A percentile compares a stretch with the other conserved stretches of the same genome.
Conservation (phyloP, 352 stramenopile species). For the Phytophthora citricola region DNA sequence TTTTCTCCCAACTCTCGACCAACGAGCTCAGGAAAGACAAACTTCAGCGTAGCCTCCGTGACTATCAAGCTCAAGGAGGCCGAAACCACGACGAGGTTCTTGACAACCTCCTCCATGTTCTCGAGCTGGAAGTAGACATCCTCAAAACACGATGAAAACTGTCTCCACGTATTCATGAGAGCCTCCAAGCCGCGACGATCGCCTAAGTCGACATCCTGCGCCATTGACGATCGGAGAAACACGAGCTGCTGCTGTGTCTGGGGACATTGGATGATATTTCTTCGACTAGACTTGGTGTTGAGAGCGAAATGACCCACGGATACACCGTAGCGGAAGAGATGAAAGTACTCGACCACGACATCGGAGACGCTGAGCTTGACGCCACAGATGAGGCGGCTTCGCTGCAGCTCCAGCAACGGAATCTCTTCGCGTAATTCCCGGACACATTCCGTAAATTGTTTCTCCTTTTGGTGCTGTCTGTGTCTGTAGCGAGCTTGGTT, state of each 20-base stretch:
- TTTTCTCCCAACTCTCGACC: neutral
- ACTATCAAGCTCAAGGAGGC: neutral
- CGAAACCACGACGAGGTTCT: slow-evolving; percentile 10
- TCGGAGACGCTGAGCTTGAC: neutral
- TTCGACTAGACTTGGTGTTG: neutral
- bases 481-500: slow-evolving; percentile 1
- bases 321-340: neutral
- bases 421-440: neutral
- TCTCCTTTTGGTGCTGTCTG: neutral
- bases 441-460: neutral
- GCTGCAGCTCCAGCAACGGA: neutral
- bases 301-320: neutral
- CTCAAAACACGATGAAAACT: slow-evolving; percentile 22
- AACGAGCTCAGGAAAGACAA: neutral
- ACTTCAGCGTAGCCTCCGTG: neutral
- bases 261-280: neutral
- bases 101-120: neutral
- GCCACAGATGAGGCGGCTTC: neutral
- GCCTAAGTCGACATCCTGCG: slow-evolving; percentile 18
- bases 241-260: slow-evolving; percentile 16
- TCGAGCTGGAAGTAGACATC: slow-evolving; percentile 23
- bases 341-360: slow-evolving; percentile 2
- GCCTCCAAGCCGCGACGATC: slow-evolving; percentile 13
- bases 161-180: slow-evolving; percentile 15
- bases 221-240: slow-evolving; percentile 31